Percentiles rank a stretch among this genome's conserved stretches.
Evolutionary conservation across 176 grass and related monocot species (phyloP).

Genomic region (Triticum turgidum): DNA sequence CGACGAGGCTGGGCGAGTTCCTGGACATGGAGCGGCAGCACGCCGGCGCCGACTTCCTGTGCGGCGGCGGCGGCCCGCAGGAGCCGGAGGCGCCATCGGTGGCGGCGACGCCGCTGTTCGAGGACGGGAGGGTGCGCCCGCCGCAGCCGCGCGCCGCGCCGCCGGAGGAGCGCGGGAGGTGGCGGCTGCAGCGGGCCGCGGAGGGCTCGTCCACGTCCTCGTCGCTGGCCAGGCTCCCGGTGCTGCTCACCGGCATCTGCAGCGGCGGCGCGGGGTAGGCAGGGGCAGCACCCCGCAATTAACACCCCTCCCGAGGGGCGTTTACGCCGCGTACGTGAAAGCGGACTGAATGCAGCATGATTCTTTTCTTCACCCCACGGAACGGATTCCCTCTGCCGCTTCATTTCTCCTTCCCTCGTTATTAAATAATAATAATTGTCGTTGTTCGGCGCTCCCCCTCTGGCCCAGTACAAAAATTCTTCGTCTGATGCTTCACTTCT

Average conservation of each 20-base stretch:
- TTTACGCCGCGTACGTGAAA: not conserved
- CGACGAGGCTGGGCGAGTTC: constrained; percentile 77
- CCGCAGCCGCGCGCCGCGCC: not conserved
- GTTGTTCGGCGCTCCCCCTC: not conserved
- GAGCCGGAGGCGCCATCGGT: not conserved
- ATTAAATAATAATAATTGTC: not conserved
- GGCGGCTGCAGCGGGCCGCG: constrained; percentile 21
- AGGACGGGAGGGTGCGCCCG: constrained; percentile 64
- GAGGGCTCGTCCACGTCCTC: not conserved
- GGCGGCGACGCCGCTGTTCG: constrained; percentile 56
- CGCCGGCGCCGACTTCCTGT: constrained; percentile 44
- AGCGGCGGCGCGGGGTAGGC: constrained; percentile 69
- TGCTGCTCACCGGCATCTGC: constrained; percentile 81
- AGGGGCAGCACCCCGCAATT: not conserved
- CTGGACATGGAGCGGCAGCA: constrained; percentile 77
- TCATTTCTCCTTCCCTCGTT: not conserved
- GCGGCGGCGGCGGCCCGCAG: not conserved
- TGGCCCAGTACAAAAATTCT: not conserved
- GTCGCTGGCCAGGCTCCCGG: constrained; percentile 55
- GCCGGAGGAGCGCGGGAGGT: constrained; percentile 29
- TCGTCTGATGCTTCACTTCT: not conserved
- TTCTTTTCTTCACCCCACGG: not conserved
- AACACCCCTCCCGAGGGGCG: not conserved
- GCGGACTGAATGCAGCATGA: not conserved
- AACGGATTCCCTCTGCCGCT: not conserved